Evolutionary conservation across 768 basidiomycete genomes (phyloP).

Genomic region (Tylopilus rubrobrunneus): DNA sequence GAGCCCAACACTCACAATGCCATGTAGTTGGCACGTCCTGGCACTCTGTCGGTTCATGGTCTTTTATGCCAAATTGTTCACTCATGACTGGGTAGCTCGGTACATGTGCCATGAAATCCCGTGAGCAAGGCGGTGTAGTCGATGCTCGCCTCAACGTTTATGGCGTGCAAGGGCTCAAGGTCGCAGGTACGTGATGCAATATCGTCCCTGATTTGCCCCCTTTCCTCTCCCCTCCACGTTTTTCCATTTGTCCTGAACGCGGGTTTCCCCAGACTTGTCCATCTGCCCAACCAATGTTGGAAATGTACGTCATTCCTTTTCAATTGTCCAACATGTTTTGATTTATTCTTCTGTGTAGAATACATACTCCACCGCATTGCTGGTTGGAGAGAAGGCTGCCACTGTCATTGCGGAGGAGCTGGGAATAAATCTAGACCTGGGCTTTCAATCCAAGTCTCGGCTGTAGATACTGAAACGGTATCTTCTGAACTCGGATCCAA

Average conservation of each 20-base stretch:
- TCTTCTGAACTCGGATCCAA: no score
- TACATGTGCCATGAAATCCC: constrained; percentile 68
- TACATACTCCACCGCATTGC: no score
- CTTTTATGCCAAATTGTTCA: neutral
- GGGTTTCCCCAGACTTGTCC: constrained; percentile 33
- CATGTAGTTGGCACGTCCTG: constrained; percentile 4
- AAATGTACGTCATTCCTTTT: constrained; percentile 9
- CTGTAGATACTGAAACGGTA: no score
- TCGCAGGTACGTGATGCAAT: constrained; percentile 42
- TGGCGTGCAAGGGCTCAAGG: constrained; percentile 54
- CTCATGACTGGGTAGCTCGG: constrained; percentile 43
- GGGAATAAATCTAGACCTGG: no score
- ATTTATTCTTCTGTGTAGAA: no score
- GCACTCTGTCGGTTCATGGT: constrained; percentile 14
- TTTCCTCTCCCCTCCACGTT: no score
- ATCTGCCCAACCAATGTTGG: constrained; percentile 29
- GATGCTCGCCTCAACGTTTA: constrained; percentile 53
- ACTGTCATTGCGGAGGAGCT: no score
- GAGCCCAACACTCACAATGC: neutral
- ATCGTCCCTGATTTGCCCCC: no score
- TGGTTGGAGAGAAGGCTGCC: no score
- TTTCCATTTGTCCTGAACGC: neutral
- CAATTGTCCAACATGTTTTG: neutral
- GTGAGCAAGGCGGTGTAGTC: constrained; percentile 22
- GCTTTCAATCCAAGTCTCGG: no score